phyloP scores from a whole-genome alignment of 78 protist species.

The Dictyostelium firmibasis region DNA sequence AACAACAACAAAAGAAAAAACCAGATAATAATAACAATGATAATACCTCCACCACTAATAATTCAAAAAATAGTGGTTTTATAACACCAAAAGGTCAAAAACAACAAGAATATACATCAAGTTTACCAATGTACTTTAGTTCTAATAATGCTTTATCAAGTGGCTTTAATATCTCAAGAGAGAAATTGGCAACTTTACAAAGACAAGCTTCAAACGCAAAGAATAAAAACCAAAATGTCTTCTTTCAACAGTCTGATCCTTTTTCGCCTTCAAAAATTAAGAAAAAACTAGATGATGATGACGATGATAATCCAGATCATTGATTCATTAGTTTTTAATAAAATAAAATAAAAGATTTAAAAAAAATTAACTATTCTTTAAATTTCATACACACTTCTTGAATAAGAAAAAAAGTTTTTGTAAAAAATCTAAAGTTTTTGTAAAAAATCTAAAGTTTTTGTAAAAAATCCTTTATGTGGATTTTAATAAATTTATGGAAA shows the following conservation, averaged over 20 bases:
- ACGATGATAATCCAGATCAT: not conserved
- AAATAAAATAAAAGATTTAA: not conserved
- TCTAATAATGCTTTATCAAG: not conserved
- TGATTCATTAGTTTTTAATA: not conserved
- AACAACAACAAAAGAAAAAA: not conserved
- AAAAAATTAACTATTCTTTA: too few relatives aligned
- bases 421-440: too few relatives aligned
- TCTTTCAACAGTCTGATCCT: slow-evolving; percentile 22
- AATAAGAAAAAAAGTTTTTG: too few relatives aligned
- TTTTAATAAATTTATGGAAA: too few relatives aligned
- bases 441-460: too few relatives aligned
- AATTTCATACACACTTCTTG: too few relatives aligned
- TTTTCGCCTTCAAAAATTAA: not conserved
- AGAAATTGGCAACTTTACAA: slow-evolving; percentile 14
- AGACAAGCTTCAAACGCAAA: slow-evolving; percentile 10
- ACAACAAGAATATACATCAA: slow-evolving; percentile 20
- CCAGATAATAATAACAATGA: not conserved
- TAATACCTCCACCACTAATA: too few relatives aligned
- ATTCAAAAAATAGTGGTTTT: not conserved
- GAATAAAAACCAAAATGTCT: not conserved
- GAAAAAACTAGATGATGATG: not conserved
- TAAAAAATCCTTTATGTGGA: too few relatives aligned
- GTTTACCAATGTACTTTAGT: not conserved
- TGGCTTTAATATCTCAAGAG: not conserved
- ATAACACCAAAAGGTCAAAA: not conserved